phyloP scores from a whole-genome alignment of 208 protist species.

The Spongospora subterranea region DNA sequence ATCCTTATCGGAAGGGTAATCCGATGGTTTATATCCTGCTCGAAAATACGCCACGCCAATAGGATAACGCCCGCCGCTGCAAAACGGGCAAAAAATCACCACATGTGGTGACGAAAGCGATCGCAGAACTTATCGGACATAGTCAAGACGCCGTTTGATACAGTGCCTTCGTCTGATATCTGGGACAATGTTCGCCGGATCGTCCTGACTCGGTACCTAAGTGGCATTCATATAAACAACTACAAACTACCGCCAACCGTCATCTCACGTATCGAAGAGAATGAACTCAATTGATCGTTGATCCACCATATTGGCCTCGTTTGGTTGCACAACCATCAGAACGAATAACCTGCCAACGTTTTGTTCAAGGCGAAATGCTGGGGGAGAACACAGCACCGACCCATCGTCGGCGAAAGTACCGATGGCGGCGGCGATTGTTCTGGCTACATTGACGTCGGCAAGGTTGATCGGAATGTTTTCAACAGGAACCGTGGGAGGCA shows the following conservation, averaged over 20 bases:
- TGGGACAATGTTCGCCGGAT: conserved; percentile 84
- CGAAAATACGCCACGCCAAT: conserved; percentile 88
- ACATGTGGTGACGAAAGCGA: too few species aligned
- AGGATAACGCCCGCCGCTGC: conserved; percentile 41
- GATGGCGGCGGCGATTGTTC: too few species aligned
- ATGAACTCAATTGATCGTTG: conserved; percentile 84
- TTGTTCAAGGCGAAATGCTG: conserved; percentile 63
- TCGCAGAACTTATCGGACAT: too few species aligned
- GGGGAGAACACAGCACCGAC: too few species aligned
- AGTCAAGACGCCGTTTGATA: too few species aligned
- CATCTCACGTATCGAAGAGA: conserved; percentile 73
- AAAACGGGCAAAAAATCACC: conserved; percentile 54
- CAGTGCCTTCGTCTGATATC: too few species aligned
- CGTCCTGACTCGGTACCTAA: conserved; percentile 77
- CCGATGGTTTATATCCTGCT: conserved; percentile 86
- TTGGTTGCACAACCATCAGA: conserved; percentile 87
- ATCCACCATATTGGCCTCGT: conserved; percentile 89
- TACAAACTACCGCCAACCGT: background rate
- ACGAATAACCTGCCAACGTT: conserved; percentile 71
- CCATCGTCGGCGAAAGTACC: too few species aligned
- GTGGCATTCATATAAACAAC: background rate
- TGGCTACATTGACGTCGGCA: too few species aligned
- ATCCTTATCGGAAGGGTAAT: conserved; percentile 80
- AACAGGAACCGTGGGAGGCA: background rate
- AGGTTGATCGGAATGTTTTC: background rate